Evolutionary conservation across 805 yeast species (phyloP), one percentile per base, ranked within the genome.

Genomic region (Candida gorgasii): DNA sequence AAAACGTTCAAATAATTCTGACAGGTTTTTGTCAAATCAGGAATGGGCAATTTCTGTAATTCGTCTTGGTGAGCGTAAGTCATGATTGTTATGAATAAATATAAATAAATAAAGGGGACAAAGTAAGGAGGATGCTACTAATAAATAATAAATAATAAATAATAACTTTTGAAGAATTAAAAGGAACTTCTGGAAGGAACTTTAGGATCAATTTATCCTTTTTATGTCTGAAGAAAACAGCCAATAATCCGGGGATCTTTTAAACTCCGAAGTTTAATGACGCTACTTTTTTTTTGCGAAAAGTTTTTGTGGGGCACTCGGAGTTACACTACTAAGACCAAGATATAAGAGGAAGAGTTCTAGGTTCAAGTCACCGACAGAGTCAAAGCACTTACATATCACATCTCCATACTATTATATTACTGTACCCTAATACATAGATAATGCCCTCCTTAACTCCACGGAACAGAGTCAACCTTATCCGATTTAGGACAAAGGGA

Each of bases 31-130:
- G 72, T 63, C 43, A 89, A 70, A 20, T 80, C 78, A 2, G 97
- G 97, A 32, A 89, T 86, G 6, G 97, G 97, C 23, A 89, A 72
- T 59, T 80, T 84, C 44, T 73, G 59, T 29, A 86, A 67, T 40
- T 70, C 60, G 35, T 71, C 73, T 60, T 86, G 95, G 58, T 67
- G 68, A 38, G 78, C 76, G 57, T 73, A 86, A 28, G 57, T 49
- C 47, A 47, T 47, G 5, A 4, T 30, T 5, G 5, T 4, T 16
- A 32, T 38, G 11, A 27, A 22, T 20, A 17, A 18, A n/a, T n/a
- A 40, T 44, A 41, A 48, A 42, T 47, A 39, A 40, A 43, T 36
- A 40, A 36, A 14, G 17, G 23, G 5, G 8, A 22, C 6, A 22
- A 6, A 22, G 24, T 22, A 9, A 22, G n/a, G n/a, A n/a, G n/a